Evolutionary conservation across 2,329 filamentous ascomycete genomes (phyloP).

Genomic region (Talaromyces islandicus): DNA sequence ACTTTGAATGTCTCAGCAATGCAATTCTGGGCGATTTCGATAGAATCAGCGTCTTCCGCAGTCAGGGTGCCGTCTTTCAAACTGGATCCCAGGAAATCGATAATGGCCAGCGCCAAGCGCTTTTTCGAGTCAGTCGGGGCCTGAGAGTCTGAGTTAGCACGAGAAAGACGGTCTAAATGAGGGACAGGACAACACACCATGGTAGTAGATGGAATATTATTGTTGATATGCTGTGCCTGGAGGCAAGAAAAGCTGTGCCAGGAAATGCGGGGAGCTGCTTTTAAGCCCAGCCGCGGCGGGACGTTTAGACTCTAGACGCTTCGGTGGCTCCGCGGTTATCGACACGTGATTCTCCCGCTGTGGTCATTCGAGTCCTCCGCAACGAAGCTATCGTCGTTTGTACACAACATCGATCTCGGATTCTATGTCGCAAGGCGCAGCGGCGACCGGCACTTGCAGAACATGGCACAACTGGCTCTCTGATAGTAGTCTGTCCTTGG

Average conservation of each 20-base stretch:
- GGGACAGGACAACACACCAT: slow-evolving; percentile 5
- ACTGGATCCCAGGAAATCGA: slow-evolving; percentile 85
- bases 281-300: neutral
- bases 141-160: slow-evolving; percentile 16
- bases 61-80: slow-evolving; percentile 82
- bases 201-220: neutral
- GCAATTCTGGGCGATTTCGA: slow-evolving; percentile 91
- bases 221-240: neutral
- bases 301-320: slow-evolving; percentile 13
- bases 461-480: slow-evolving; percentile 18
- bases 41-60: slow-evolving; percentile 82
- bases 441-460: slow-evolving; percentile 9
- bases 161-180: neutral
- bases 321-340: slow-evolving; percentile 7
- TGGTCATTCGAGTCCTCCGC: neutral
- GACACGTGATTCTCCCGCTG: slow-evolving; percentile 12
- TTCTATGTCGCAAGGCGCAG: neutral
- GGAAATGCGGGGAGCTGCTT: slow-evolving; percentile 12
- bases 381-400: neutral
- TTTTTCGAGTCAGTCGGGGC: slow-evolving; percentile 57
- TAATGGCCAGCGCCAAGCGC: slow-evolving; percentile 92
- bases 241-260: slow-evolving; percentile 2
- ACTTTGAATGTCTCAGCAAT: slow-evolving; percentile 95
- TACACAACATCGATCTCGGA: neutral
- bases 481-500: slow-evolving; percentile 18